Conservation (phyloP, 331 rosid genomes). For the Prunus yedoensis region DNA sequence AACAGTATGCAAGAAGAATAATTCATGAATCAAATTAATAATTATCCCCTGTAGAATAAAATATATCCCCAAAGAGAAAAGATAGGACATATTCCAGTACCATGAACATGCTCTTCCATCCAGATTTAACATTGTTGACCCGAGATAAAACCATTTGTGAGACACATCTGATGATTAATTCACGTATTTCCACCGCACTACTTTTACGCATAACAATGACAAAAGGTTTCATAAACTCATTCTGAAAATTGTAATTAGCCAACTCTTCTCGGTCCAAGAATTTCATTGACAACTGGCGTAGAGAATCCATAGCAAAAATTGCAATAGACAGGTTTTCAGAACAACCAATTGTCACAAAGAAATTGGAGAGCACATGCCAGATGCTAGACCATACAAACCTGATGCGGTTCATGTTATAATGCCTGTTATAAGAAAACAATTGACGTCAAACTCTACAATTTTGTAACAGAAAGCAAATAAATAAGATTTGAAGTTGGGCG, state of each 20-base stretch:
- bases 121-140: conserved; percentile 94
- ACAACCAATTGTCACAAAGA: conserved; percentile 97
- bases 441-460: conserved; percentile 26
- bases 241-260: conserved; percentile 96
- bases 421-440: conserved; percentile 60
- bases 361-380: conserved; percentile 98
- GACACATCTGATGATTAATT: conserved; percentile 93
- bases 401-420: conserved; percentile 98
- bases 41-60: conserved; percentile 9
- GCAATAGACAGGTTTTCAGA: conserved; percentile 96
- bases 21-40: conserved; percentile 22
- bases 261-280: conserved; percentile 97
- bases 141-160: conserved; percentile 98
- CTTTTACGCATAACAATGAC: conserved; percentile 98
- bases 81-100: conserved; percentile 46
- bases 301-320: conserved; percentile 98
- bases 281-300: conserved; percentile 97
- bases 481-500: conserved; percentile 20
- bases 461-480: conserved; percentile 21
- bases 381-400: conserved; percentile 99
- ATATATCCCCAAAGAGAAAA: not conserved
- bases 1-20: conserved; percentile 16
- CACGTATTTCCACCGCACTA: conserved; percentile 93
- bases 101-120: conserved; percentile 99
- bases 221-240: conserved; percentile 99